These are phyloP conservation scores for Ogataea nakhonphanomensis DNA, from an alignment of 805 yeast genomes.

Conservation along the genomic window DNA sequence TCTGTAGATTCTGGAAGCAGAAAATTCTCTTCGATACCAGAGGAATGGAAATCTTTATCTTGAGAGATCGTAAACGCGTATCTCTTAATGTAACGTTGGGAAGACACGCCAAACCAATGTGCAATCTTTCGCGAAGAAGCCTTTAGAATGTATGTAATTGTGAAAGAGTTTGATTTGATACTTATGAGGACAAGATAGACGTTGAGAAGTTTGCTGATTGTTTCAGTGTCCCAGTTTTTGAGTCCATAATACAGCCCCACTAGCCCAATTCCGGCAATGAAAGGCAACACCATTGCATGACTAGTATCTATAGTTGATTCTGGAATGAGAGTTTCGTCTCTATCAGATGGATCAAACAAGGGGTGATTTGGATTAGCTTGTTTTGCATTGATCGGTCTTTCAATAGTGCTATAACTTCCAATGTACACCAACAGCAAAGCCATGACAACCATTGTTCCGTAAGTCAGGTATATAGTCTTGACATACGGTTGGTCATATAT, in stretches of 20 bases:
- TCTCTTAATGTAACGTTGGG: conserved; percentile 32
- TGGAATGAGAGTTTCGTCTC: conserved; percentile 24
- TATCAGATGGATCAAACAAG: conserved; percentile 41
- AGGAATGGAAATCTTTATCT: conserved; percentile 36
- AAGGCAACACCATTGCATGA: conserved; percentile 41
- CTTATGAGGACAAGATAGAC: conserved; percentile 36
- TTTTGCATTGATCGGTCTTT: conserved; percentile 29
- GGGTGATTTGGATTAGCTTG: conserved; percentile 36
- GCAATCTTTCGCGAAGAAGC: conserved; percentile 28
- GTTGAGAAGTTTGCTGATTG: conserved; percentile 33
- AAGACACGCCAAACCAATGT: conserved; percentile 26
- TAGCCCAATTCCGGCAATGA: conserved; percentile 40
- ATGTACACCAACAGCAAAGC: conserved; percentile 30
- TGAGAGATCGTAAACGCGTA: conserved; percentile 40
- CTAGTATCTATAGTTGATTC: conserved; percentile 24
- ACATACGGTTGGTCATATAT: conserved; percentile 21
- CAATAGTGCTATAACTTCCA: conserved; percentile 36
- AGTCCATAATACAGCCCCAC: conserved; percentile 37
- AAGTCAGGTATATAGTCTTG: conserved; percentile 18
- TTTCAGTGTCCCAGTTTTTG: conserved; percentile 31
- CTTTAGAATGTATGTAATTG: conserved; percentile 30
- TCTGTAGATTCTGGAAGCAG: conserved; percentile 32
- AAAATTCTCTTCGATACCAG: conserved; percentile 37
- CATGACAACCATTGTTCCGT: conserved; percentile 16
- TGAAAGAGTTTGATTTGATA: conserved; percentile 31